These are phyloP conservation scores for Inga laurina DNA, from an alignment of 306 rosid species.

Conservation along the genomic window DNA sequence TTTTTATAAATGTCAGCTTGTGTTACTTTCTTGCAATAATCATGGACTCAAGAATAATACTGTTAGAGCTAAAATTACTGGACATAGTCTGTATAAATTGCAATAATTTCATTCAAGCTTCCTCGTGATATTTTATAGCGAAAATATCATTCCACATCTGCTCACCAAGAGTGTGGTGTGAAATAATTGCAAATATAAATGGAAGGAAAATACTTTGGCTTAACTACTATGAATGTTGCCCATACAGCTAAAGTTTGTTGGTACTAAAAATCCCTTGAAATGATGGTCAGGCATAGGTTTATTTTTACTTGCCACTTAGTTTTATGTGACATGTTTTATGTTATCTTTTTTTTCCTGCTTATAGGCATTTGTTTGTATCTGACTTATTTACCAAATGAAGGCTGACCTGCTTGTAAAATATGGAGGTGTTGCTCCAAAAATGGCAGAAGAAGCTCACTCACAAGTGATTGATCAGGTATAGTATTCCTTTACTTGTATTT, in stretches of 20 bases:
- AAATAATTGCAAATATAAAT: not conserved
- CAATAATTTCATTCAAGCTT: not conserved
- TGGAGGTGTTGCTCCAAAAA: constrained; percentile 98
- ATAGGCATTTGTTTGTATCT: constrained; percentile 13
- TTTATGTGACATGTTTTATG: not conserved
- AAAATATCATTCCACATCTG: constrained; percentile 2
- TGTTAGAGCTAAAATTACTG: not conserved
- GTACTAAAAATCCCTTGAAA: not conserved
- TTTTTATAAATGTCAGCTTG: not conserved
- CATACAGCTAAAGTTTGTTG: constrained; percentile 1
- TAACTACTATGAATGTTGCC: constrained; percentile 6
- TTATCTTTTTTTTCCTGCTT: constrained; percentile 3
- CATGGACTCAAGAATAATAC: constrained; percentile 17
- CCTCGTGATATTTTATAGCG: not conserved
- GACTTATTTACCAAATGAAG: constrained; percentile 49
- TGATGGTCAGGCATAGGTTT: not conserved
- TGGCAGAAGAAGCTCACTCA: constrained; percentile 95
- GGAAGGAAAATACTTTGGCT: not conserved
- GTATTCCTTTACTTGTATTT: not conserved
- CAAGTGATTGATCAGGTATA: constrained; percentile 84
- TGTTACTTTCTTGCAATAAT: not conserved
- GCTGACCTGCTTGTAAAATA: constrained; percentile 84
- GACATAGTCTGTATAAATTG: not conserved
- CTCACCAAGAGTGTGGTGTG: not conserved
- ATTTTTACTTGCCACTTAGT: constrained; percentile 17